Base-by-base conservation (phyloP, 148 eudicot species). In the Camellia japonica region DNA sequence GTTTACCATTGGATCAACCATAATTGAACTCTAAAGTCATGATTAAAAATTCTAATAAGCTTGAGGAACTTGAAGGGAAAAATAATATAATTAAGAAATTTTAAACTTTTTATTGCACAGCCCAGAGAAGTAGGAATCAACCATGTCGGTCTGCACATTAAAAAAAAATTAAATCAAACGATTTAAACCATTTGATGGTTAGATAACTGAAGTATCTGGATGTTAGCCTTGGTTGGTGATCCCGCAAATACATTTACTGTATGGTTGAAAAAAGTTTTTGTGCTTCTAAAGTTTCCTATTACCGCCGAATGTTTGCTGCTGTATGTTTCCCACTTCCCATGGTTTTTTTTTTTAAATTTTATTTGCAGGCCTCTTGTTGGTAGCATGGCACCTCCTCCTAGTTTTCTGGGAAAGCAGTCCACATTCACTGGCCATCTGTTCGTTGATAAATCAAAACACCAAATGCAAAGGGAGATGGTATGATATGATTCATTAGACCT, bases 301-400 rank as follows among this genome's bases (percentile, higher is more conserved):
- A 7, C 60, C 7, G 10, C 30, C 19, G 38, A 62, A 44, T 16
- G 10, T 61, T 46, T 61, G 54, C 51, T 44, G 61, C 13, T 10
- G n/a, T 20, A 16, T 44, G 52, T 11, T 42, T 6, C 54, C 16
- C 38, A 67, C 66, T 78, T 30, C 38, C 38, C 38, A 30, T 30
- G 38, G 38, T 30, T 30, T 30, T 30, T 30, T 30, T 30, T 30
- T 42, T 47, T 44, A 13, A 2, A 20, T 47, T 59, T 68, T 66
- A 5, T 80, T 68, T 80, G 64, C 85, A 92, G 97, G 88, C 94
- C 97, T 84, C 86, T 92, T 76, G 85, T 92, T 75, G 89, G 91
- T 54, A 75, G 81, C 63, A 30, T 64, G 80, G 73, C 80, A 73
- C 80, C 78, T 15, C 78, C 79, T 3, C 65, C 67, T 73, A 71